Evolutionary conservation across 2,329 filamentous ascomycete species (phyloP), one percentile per base, ranked within the genome.

Genomic region (Trichoderma arundinaceum): DNA sequence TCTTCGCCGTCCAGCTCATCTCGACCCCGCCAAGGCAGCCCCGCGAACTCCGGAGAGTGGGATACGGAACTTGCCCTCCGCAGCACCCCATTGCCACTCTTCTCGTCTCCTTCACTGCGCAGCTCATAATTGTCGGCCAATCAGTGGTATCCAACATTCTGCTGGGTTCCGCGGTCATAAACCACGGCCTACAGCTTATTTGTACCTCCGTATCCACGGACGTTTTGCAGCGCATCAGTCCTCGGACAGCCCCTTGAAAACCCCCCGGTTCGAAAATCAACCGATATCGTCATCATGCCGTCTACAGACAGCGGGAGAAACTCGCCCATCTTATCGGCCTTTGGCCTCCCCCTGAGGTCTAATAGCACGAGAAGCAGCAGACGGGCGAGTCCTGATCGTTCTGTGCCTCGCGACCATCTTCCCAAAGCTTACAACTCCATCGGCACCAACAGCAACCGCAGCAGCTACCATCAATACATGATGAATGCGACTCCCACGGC

Each of bases 261-360:
- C 22, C 28, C 32, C 48, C 33, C 17, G 22, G 57, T 33, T 39
- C 22, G 46, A 44, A 15, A 17, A 17, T n/a, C 17, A 39, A 15
- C 9, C 15, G 17, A 33, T 38, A 56, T 46, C 66, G 61, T 66
- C 66, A 78, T 76, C 76, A 74, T 75, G 68, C 62, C 62, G 44
- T 15, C 53, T 10, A 49, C 44, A 12, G 56, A 58, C n/a, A 65
- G 62, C 38, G 62, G 66, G 44, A 43, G 43, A 28, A 43, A 46
- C 49, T 67, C 71, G 67, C 75, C 75, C 49, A 69, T 76, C 44
- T 70, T 72, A 58, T 77, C 76, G 35, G 77, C 76, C 54, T 77
- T 78, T 69, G 75, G 76, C 64, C 66, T 77, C 35, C 70, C 74
- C 19, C 65, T 74, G 38, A 66, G 70, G n/a, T 71, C 73, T 7